Conservation (phyloP, 2,329 filamentous ascomycete species). For the Fusarium incarnatum region DNA sequence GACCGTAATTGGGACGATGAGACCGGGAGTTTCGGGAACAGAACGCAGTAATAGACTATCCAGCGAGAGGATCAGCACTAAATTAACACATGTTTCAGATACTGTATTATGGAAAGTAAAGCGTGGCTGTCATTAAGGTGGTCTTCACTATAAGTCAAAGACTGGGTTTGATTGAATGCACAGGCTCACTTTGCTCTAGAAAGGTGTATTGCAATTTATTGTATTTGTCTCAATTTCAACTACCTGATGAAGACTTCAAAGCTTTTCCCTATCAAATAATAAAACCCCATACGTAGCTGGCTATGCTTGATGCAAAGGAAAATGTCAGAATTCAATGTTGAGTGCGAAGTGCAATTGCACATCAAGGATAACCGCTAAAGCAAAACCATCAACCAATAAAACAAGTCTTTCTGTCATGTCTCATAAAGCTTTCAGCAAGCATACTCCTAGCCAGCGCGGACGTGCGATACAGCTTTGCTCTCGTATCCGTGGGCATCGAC, state of each 20-base stretch:
- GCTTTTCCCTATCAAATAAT: slow-evolving; percentile 11
- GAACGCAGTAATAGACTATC: not conserved
- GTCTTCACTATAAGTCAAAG: not conserved
- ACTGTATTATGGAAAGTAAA: not conserved
- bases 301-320: slow-evolving; percentile 33
- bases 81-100: not conserved
- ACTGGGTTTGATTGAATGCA: not conserved
- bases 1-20: not conserved
- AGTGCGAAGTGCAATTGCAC: slow-evolving; percentile 13
- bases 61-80: too few relatives aligned
- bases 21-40: not conserved
- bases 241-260: not conserved
- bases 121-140: not conserved
- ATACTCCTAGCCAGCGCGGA: slow-evolving; percentile 42
- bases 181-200: not conserved
- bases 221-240: not conserved
- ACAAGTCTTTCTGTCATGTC: slow-evolving; percentile 4
- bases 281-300: slow-evolving; percentile 30
- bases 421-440: slow-evolving; percentile 8
- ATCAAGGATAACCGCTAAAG: slow-evolving; percentile 30
- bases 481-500: slow-evolving; percentile 68
- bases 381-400: slow-evolving; percentile 1
- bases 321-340: slow-evolving; percentile 20
- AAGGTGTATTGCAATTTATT: not conserved
- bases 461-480: slow-evolving; percentile 56